Evolutionary conservation across 1,139 yeast species (phyloP), one percentile per base, ranked within the genome.

Genomic region (Tardiomyces depauwii): DNA sequence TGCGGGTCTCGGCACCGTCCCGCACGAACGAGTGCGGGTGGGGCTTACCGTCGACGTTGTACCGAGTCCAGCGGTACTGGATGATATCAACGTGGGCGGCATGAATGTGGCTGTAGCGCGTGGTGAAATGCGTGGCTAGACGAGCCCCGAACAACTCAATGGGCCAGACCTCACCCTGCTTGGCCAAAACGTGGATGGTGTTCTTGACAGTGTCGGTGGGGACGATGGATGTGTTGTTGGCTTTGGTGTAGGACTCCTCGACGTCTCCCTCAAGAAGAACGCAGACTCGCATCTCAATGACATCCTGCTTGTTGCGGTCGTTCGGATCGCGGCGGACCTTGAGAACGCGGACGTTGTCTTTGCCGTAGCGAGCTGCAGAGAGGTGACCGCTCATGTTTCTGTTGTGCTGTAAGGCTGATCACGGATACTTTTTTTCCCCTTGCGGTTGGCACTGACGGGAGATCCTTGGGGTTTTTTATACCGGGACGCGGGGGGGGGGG

Each of bases 171-270:
- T 85, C 85, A 49, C 78, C 74, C 58, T 73, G 81, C 67, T 84
- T 85, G 51, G 95, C 96, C 57, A 85, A 80, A 39, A 88, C 63
- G 80, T 61, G 73, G 53, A 86, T 78, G 47, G 96, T 88, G 72
- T 88, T 88, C 67, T 88, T 88, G 51, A 87, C 89, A 1, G 96
- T 87, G 65, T 88, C 96, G 12, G 96, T 88, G 47, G 96, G 96
- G 43, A 88, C 94, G 59, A 88, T 80, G n/a, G 84, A 75, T 2
- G 85, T 64, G 67, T 88, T 88, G 66, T 88, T 94, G 39, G 95
- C 96, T 52, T 81, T 62, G 45, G 96, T 88, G 70, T 85, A 88
- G 2, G 95, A 79, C 30, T 69, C 67, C 51, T 83, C 95, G 56
- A 88, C 81, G 46, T 73, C 76, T 51, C 96, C 96, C 55, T 76